Evolutionary conservation across 495 filamentous ascomycete species (phyloP).

Genomic region (Penicillium samsonianum): DNA sequence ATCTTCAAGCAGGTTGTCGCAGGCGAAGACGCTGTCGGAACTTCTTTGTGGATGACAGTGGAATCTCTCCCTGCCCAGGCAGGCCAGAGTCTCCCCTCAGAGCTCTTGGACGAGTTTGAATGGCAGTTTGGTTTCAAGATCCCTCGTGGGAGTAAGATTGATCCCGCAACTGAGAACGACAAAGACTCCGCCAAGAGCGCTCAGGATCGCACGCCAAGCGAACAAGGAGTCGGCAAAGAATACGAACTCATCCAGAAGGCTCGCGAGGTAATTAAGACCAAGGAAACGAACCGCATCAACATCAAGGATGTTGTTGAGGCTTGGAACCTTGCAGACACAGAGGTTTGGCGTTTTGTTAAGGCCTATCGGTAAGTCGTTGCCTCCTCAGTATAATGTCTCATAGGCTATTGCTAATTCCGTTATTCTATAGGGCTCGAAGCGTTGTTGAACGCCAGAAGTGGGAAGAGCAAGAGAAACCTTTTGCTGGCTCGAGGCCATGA

Average conservation of each 20-base stretch:
- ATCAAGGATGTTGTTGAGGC: slow-evolving; percentile 72
- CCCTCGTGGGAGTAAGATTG: slow-evolving; percentile 54
- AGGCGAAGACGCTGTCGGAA: slow-evolving; percentile 55
- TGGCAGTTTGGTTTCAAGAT: slow-evolving; percentile 89
- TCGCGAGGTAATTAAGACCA: slow-evolving; percentile 50
- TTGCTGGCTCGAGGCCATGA: slow-evolving; percentile 34
- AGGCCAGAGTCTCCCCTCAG: slow-evolving; percentile 42
- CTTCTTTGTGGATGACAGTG: slow-evolving; percentile 78
- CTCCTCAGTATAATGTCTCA: background rate
- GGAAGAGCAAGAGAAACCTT: slow-evolving; percentile 48
- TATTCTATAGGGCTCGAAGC: slow-evolving; percentile 39
- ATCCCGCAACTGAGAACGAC: slow-evolving; percentile 56
- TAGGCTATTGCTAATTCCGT: slow-evolving; percentile 17
- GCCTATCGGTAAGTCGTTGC: slow-evolving; percentile 55
- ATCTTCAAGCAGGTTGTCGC: slow-evolving; percentile 83
- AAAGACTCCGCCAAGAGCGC: slow-evolving; percentile 33
- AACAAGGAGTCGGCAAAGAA: slow-evolving; percentile 54
- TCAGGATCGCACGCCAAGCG: slow-evolving; percentile 45
- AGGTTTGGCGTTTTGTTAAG: slow-evolving; percentile 88
- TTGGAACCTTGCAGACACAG: slow-evolving; percentile 91
- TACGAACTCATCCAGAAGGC: slow-evolving; percentile 64
- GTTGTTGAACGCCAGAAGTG: slow-evolving; percentile 49
- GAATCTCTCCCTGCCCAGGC: slow-evolving; percentile 56
- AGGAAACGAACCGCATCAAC: slow-evolving; percentile 31
- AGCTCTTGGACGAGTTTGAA: slow-evolving; percentile 65